Conservation (phyloP, 352 stramenopile genomes). For the Hyaloperonospora brassicae region DNA sequence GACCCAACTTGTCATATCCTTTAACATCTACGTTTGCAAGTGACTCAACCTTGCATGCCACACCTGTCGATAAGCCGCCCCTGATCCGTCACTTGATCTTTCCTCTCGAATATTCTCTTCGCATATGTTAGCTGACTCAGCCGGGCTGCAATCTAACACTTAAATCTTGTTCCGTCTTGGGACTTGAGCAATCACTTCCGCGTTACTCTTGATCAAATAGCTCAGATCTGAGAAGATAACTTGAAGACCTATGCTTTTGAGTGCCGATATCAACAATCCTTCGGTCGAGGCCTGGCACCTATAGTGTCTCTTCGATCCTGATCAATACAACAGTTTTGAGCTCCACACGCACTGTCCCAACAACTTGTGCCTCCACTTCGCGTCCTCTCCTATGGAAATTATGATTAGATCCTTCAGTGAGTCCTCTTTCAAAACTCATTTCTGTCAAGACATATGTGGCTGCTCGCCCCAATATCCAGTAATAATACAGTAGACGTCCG, state of each 20-base stretch:
- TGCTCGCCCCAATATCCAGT: background rate
- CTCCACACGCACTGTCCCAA: background rate
- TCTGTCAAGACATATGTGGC: background rate
- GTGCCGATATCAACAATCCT: background rate
- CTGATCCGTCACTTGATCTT: background rate
- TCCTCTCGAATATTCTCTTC: background rate
- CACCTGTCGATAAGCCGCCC: background rate
- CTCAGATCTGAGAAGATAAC: background rate
- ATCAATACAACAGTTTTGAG: background rate
- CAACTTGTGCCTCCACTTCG: background rate
- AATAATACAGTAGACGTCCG: background rate
- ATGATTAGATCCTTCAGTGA: background rate
- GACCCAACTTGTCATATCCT: background rate
- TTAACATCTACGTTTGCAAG: background rate
- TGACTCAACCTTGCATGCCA: constrained; percentile 1
- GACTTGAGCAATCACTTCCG: background rate
- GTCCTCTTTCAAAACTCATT: background rate
- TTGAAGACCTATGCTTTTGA: background rate
- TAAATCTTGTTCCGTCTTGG: constrained; percentile 2
- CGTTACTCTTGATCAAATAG: background rate
- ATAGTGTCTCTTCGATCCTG: constrained; percentile 3
- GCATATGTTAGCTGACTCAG: background rate
- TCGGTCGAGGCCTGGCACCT: background rate
- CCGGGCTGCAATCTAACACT: background rate
- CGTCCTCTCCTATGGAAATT: background rate